Base-by-base conservation (phyloP, 1,284 basidiomycete genomes). In the Apiotrichum brassicae region DNA sequence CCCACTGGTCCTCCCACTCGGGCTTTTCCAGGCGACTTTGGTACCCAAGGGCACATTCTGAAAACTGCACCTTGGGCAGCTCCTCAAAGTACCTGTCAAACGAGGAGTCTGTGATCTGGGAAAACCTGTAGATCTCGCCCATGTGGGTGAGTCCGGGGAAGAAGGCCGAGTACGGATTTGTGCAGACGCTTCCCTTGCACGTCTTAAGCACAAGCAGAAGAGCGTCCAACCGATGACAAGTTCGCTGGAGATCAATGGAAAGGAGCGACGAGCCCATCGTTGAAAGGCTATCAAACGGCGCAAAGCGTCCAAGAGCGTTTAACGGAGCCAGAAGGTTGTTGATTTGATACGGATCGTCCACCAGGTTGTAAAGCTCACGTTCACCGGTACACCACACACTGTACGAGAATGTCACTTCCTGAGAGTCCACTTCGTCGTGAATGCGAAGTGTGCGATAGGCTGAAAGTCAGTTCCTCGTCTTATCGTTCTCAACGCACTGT, bases 371-470 rank as follows among this genome's bases (percentile, higher is more conserved):
- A 34, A 70, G 58, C 54, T 70, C 68, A n/a, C 62, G 59, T 42
- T 70, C 68, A 33, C 68, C 66, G 0, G 66, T 68, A 49, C 68
- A 70, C 68, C 68, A 70, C 20, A 68, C 68, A 0, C 60, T 57
- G 52, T 68, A 70, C 5, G 54, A 58, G 43, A 46, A 64, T 7
- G 54, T 56, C n/a, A 26, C 28, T 6, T 42, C 25, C 14, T 48
- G 19, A 9, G 22, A 48, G 24, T 43, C 46, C 22, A 43, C 40
- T 20, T 55, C 54, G 54, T 63, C 57, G 11, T 62, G 58, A 6
- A 65, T 53, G 4, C 67, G 63, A 7, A 70, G 44, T 4, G 61
- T 61, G 14, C 66, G 62, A 44, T 69, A 69, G 1, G 63, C 54
- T 59, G 16, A n/a, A 9, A 18, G 39, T 41, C 24, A 47, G 25